A percentile compares a stretch with the other conserved stretches of the same genome.
These are phyloP conservation scores for Phtheirospermum japonicum DNA, from an alignment of 257 asterid species.

Conservation along the genomic window DNA sequence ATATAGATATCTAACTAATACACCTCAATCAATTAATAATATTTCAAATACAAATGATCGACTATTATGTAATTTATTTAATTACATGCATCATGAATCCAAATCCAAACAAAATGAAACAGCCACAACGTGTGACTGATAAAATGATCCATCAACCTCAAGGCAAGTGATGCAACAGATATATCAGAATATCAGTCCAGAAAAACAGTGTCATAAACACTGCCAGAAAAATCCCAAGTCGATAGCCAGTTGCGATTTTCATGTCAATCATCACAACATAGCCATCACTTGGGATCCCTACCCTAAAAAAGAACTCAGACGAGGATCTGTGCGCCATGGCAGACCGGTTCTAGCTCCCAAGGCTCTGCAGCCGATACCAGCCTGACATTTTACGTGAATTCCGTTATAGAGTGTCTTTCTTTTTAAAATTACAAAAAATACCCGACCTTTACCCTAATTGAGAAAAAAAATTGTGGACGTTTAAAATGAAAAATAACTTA, in stretches of 20 bases:
- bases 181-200: constrained; percentile 64
- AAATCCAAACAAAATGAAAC: no score
- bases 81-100: no score
- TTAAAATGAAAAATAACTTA: no score
- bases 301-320: constrained; percentile 63
- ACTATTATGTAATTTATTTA: no score
- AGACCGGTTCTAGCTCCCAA: constrained; percentile 92
- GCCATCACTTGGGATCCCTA: constrained; percentile 52
- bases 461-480: no score
- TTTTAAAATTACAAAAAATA: background rate
- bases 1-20: no score
- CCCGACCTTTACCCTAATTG: background rate
- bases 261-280: constrained; percentile 4
- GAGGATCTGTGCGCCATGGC: constrained; percentile 64
- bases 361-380: constrained; percentile 79
- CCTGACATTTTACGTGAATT: constrained; percentile 46
- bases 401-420: constrained; percentile 8
- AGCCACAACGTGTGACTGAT: no score
- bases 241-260: constrained; percentile 33
- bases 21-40: no score
- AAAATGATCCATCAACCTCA: constrained; percentile 26
- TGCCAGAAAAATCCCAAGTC: constrained; percentile 46
- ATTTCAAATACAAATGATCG: no score
- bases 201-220: constrained; percentile 41
- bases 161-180: constrained; percentile 40